Conservation (phyloP, 2,329 filamentous ascomycete genomes). For the Cytospora mali region DNA sequence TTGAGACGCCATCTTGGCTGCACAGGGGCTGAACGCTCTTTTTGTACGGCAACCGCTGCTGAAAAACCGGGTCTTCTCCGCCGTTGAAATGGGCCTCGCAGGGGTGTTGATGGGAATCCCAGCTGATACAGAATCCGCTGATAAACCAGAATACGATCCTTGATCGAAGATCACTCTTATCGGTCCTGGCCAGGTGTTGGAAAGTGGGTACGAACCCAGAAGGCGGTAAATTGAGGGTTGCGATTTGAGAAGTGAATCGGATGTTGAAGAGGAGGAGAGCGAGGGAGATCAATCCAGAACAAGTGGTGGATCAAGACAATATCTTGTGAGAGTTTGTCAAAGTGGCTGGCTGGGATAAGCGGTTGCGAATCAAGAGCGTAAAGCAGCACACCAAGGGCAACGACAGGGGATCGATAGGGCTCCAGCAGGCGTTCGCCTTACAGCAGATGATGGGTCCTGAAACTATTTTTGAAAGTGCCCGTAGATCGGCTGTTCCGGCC, state of each 20-base stretch:
- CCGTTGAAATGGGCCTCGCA: constrained; percentile 21
- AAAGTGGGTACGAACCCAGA: background rate
- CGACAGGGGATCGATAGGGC: constrained; percentile 3
- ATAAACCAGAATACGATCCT: constrained; percentile 23
- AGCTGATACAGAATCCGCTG: constrained; percentile 24
- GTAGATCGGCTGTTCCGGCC: background rate
- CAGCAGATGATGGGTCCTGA: background rate
- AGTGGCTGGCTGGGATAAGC: constrained; percentile 35
- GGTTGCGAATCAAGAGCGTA: constrained; percentile 14
- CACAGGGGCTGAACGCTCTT: constrained; percentile 14
- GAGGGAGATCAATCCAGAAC: background rate
- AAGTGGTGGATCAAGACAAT: background rate
- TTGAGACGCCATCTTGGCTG: constrained; percentile 38
- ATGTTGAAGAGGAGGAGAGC: background rate
- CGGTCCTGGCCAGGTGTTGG: constrained; percentile 7
- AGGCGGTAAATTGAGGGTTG: background rate
- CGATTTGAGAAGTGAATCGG: background rate
- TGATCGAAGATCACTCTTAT: constrained; percentile 21
- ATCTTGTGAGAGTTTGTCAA: constrained; percentile 25
- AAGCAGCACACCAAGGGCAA: constrained; percentile 5
- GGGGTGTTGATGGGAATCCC: constrained; percentile 18
- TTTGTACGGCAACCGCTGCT: constrained; percentile 19
- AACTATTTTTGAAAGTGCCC: background rate
- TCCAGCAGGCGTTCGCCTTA: background rate
- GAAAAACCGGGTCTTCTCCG: constrained; percentile 16